Evolutionary conservation across 495 filamentous ascomycete genomes (phyloP).

Genomic region (Trichocladium uniseriatum): DNA sequence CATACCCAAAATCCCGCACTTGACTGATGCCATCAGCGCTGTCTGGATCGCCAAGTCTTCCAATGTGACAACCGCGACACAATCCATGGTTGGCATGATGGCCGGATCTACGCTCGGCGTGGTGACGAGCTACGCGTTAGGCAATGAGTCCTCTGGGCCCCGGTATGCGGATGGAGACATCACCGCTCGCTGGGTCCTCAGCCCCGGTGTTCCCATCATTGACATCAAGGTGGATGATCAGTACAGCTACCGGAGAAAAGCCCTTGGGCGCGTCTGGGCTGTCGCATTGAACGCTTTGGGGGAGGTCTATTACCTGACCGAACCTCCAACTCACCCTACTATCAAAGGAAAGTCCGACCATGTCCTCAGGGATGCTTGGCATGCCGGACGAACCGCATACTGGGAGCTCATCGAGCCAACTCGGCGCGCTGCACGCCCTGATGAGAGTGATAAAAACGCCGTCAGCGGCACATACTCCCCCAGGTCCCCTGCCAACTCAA

Average conservation of each 20-base stretch:
- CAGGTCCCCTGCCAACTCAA: conserved; percentile 43
- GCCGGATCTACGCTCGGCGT: conserved; percentile 78
- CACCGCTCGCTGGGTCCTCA: conserved; percentile 78
- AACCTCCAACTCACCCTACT: conserved; percentile 45
- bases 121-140: conserved; percentile 74
- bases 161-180: conserved; percentile 64
- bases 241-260: conserved; percentile 58
- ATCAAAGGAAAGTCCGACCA: conserved; percentile 43
- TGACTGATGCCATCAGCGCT: conserved; percentile 55
- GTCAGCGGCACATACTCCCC: conserved; percentile 40
- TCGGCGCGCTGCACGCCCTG: conserved; percentile 52
- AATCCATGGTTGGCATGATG: conserved; percentile 72
- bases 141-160: conserved; percentile 54
- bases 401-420: conserved; percentile 76
- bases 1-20: conserved; percentile 58
- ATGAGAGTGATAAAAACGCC: conserved; percentile 54
- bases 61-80: conserved; percentile 57
- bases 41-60: conserved; percentile 90
- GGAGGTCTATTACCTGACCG: conserved; percentile 76
- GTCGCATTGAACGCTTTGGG: conserved; percentile 84
- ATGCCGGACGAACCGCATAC: conserved; percentile 61
- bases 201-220: conserved; percentile 87
- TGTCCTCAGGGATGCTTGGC: conserved; percentile 57
- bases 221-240: conserved; percentile 76
- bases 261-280: conserved; percentile 69